Evolutionary conservation across 2,329 filamentous ascomycete species (phyloP).

Genomic region (Fusarium chaquense): DNA sequence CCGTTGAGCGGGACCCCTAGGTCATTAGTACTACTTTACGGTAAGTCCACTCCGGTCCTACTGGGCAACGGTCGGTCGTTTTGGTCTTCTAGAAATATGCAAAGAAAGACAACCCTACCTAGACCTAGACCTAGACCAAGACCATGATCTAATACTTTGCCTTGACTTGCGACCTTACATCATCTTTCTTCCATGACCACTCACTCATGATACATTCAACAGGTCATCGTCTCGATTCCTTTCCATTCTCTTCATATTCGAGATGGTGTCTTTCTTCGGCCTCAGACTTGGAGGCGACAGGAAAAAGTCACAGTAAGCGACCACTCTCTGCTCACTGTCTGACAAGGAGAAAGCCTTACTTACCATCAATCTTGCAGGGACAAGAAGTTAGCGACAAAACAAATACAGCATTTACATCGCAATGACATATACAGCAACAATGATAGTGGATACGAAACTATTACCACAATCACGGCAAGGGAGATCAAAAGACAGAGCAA

Average conservation of each 20-base stretch:
- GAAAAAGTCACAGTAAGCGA: conserved; percentile 65
- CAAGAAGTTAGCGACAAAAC: conserved; percentile 37
- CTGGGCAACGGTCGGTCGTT: conserved; percentile 23
- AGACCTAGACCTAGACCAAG: neutral
- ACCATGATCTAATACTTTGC: neutral
- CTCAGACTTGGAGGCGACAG: conserved; percentile 67
- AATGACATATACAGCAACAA: neutral
- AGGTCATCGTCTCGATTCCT: conserved; percentile 9
- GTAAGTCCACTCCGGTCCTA: conserved; percentile 31
- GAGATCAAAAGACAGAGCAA: conserved; percentile 46
- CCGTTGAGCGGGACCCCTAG: conserved; percentile 35
- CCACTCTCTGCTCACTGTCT: neutral
- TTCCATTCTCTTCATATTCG: conserved; percentile 11
- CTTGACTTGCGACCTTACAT: conserved; percentile 13
- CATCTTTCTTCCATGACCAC: conserved; percentile 8
- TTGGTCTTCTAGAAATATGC: conserved; percentile 38
- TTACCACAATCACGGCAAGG: conserved; percentile 6
- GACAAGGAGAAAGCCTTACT: conserved; percentile 5
- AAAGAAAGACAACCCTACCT: conserved; percentile 6
- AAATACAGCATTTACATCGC: conserved; percentile 31
- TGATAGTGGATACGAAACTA: conserved; percentile 3
- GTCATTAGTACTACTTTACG: conserved; percentile 16
- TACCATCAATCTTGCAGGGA: conserved; percentile 31
- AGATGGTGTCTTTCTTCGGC: conserved; percentile 71
- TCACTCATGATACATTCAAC: conserved; percentile 28